Conservation (phyloP, 2,329 filamentous ascomycete genomes). For the Diaporthe sp. region DNA sequence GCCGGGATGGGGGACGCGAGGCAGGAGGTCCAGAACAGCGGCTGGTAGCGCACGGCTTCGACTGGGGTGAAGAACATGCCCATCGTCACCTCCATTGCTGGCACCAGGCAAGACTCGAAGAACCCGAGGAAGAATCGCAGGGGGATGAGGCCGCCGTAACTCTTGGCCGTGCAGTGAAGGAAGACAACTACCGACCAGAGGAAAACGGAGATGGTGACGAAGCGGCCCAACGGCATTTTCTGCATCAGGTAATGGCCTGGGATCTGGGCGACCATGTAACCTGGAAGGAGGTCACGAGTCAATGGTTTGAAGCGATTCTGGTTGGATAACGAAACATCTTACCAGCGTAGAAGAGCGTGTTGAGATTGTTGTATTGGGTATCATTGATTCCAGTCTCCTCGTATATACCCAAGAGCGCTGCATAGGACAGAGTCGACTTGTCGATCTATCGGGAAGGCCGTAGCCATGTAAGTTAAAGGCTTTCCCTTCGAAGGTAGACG, state of each 20-base stretch:
- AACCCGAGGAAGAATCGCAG: conserved; percentile 54
- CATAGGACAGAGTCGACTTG: conserved; percentile 56
- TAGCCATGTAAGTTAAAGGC: neutral
- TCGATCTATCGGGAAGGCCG: conserved; percentile 49
- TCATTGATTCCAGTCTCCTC: conserved; percentile 55
- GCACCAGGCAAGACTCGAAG: conserved; percentile 53
- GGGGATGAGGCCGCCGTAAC: conserved; percentile 53
- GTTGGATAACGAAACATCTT: conserved; percentile 3
- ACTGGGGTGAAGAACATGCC: conserved; percentile 55
- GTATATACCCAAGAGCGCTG: conserved; percentile 57
- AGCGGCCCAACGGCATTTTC: conserved; percentile 53
- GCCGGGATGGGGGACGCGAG: conserved; percentile 53
- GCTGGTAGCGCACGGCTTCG: conserved; percentile 52
- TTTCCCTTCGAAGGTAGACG: no score
- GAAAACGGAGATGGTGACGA: conserved; percentile 51
- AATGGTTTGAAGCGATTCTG: neutral
- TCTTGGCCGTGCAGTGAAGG: conserved; percentile 53
- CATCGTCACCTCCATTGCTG: conserved; percentile 57
- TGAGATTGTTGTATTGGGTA: conserved; percentile 56
- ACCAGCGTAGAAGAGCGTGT: conserved; percentile 59
- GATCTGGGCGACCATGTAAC: conserved; percentile 53
- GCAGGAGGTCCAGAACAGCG: conserved; percentile 52
- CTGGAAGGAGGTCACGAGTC: conserved; percentile 39
- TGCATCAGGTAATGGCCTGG: conserved; percentile 58
- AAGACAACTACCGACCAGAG: conserved; percentile 54